These are phyloP conservation scores for Coemansia sp. DNA, from an alignment of 192 early-diverging fungal species.

Conservation along the genomic window DNA sequence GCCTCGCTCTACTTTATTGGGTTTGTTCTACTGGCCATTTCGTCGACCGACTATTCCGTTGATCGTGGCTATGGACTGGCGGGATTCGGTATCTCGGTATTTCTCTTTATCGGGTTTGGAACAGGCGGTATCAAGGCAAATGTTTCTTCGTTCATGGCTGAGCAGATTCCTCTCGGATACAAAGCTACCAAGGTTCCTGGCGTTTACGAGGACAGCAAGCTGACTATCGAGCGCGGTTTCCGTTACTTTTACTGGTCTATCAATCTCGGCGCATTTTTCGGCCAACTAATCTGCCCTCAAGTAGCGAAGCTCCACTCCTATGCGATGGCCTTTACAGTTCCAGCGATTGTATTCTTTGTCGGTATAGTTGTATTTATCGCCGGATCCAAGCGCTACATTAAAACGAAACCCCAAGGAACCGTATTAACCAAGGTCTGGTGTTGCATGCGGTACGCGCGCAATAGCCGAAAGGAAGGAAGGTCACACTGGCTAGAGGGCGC, in stretches of 20 bases:
- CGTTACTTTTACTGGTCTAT: conserved; percentile 74
- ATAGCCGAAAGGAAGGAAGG: conserved; percentile 7
- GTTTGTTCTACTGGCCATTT: conserved; percentile 58
- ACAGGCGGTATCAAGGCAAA: conserved; percentile 79
- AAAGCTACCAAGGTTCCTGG: conserved; percentile 24
- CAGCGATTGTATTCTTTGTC: conserved; percentile 49
- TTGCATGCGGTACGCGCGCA: conserved; percentile 30
- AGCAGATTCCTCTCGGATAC: conserved; percentile 56
- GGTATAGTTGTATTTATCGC: conserved; percentile 56
- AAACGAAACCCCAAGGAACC: conserved; percentile 62
- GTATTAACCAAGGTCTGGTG: conserved; percentile 56
- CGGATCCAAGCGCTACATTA: conserved; percentile 58
- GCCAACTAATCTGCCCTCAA: conserved; percentile 58
- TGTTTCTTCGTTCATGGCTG: conserved; percentile 70
- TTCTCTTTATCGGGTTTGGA: conserved; percentile 64
- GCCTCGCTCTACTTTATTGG: conserved; percentile 64
- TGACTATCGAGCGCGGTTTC: conserved; percentile 69
- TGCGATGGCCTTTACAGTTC: conserved; percentile 56
- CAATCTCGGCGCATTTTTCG: conserved; percentile 59
- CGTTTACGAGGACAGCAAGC: conserved; percentile 59
- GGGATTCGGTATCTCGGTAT: conserved; percentile 64
- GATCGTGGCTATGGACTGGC: conserved; percentile 54
- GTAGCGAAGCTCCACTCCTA: conserved; percentile 62
- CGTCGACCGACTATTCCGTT: conserved; percentile 60
- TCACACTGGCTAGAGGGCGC: conserved; percentile 13